A percentile compares a stretch with the other conserved stretches of the same genome.
These are phyloP conservation scores for Pharnaceum exiguum DNA, from an alignment of 148 eudicot species.

Conservation along the genomic window DNA sequence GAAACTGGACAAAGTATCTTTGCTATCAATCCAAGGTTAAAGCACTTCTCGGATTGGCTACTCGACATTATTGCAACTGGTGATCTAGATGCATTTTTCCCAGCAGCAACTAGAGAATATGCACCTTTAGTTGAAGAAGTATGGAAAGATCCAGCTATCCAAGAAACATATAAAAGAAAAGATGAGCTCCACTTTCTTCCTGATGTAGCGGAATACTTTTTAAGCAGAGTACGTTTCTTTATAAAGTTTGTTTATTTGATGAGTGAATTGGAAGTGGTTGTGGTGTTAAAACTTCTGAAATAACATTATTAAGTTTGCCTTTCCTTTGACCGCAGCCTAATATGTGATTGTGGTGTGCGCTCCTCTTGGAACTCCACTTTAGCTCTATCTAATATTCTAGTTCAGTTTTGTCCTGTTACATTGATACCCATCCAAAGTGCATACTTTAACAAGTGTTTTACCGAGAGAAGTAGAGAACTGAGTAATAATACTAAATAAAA, in stretches of 20 bases:
- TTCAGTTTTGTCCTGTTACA: too few relatives aligned
- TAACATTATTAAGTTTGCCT: too few relatives aligned
- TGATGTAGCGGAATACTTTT: constrained; percentile 91
- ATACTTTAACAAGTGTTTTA: too few relatives aligned
- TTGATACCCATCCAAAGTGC: too few relatives aligned
- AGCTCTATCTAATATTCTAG: too few relatives aligned
- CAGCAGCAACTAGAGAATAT: constrained; percentile 95
- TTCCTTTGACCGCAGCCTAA: too few relatives aligned
- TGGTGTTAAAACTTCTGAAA: neutral
- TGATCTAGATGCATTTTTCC: constrained; percentile 94
- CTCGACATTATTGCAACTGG: constrained; percentile 96
- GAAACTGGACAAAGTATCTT: constrained; percentile 45
- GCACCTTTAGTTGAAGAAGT: constrained; percentile 98
- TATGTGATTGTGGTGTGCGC: too few relatives aligned
- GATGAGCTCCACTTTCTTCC: constrained; percentile 93
- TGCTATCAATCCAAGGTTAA: constrained; percentile 77
- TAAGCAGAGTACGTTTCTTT: constrained; percentile 80
- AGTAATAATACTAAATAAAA: too few relatives aligned
- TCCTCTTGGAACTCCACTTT: too few relatives aligned
- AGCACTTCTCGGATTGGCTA: constrained; percentile 97
- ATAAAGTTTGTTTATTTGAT: neutral
- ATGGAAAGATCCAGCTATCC: constrained; percentile 97
- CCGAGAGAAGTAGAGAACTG: too few relatives aligned
- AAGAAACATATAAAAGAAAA: constrained; percentile 73
- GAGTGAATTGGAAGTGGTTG: neutral